Percentiles rank a stretch among this genome's conserved stretches.
These are phyloP conservation scores for Scutellospora calospora DNA, from an alignment of 371 early-diverging fungal species.

Conservation along the genomic window DNA sequence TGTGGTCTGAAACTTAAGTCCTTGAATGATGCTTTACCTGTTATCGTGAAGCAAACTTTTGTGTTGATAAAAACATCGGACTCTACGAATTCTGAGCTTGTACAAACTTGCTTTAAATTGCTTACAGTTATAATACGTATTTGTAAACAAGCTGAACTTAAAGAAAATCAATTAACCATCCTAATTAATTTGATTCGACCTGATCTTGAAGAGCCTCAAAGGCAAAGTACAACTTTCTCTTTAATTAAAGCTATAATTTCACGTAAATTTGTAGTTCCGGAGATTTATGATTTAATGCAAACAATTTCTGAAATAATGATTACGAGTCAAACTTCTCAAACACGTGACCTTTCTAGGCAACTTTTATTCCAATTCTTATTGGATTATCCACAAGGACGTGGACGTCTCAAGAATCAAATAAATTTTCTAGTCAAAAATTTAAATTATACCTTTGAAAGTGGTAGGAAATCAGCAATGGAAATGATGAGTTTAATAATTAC, in stretches of 20 bases:
- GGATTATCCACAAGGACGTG: constrained; percentile 92
- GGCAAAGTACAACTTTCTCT: constrained; percentile 84
- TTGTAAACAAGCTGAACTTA: constrained; percentile 64
- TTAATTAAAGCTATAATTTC: constrained; percentile 87
- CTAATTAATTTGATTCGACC: constrained; percentile 83
- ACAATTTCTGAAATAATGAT: constrained; percentile 81
- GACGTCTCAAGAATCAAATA: constrained; percentile 82
- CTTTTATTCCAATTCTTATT: constrained; percentile 89
- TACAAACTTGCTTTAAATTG: constrained; percentile 84
- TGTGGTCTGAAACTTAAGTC: constrained; percentile 76
- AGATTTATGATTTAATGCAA: constrained; percentile 93
- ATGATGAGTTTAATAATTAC: constrained; percentile 77
- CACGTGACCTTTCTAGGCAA: constrained; percentile 85
- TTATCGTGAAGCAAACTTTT: constrained; percentile 80
- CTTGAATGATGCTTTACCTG: constrained; percentile 69
- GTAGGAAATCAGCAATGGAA: constrained; percentile 89
- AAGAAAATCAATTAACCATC: constrained; percentile 79
- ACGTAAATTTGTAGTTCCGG: constrained; percentile 84
- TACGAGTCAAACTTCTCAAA: constrained; percentile 80
- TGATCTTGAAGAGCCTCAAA: constrained; percentile 89
- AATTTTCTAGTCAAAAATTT: constrained; percentile 89
- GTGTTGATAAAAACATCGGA: constrained; percentile 71
- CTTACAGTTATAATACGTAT: constrained; percentile 81
- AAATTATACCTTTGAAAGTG: constrained; percentile 89
- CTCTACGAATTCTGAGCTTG: constrained; percentile 73